Evolutionary conservation across 2,329 filamentous ascomycete species (phyloP), one percentile per base, ranked within the genome.

Genomic region (Beauveria sp.): DNA sequence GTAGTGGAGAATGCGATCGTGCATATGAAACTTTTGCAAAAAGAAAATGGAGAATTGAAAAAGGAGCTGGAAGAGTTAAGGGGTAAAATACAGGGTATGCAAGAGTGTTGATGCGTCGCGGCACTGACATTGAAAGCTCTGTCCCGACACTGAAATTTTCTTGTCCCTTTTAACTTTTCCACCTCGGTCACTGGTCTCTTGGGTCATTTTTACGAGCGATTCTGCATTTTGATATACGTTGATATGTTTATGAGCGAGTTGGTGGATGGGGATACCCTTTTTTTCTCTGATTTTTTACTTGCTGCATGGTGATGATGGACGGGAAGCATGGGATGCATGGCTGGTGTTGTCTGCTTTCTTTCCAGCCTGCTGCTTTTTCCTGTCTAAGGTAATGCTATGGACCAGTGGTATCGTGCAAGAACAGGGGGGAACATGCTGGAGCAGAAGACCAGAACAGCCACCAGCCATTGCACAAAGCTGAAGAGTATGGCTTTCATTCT

Each of bases 1-100:
- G 97, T 96, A 1, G 95, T 99, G n/a, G 95, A 99, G 75, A 87
- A 90, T 75, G 95, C 95, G 1, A 98, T 98, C 68, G 88, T 93
- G 62, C 97, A 98, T 71, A 97, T 99, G 76, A 93, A 91, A 74
- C 83, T 87, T 63, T 75, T 99, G 64, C 87, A 96, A 74, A 74
- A 84, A 67, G 89, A 96, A 70, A 83, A 92, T 16, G 81, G 82
- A 26, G 81, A 82, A 61, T 84, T 88, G 18, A 89, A 90, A 70
- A 82, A 81, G 67, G 86, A 84, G 71, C 69, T 90, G 56, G 70
- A 68, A 53, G 58, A 62, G 34, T 61, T 76, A 28, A 75, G 69
- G 63, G 67, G 64, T 40, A 69, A 70, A 51, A 62, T 76, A 38
- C 70, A 72, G 51, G 51, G 68, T 53, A 55, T 71, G 30, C 49